phyloP scores from a whole-genome alignment of 805 yeast genomes.

The Ogataea paradorogensis region DNA sequence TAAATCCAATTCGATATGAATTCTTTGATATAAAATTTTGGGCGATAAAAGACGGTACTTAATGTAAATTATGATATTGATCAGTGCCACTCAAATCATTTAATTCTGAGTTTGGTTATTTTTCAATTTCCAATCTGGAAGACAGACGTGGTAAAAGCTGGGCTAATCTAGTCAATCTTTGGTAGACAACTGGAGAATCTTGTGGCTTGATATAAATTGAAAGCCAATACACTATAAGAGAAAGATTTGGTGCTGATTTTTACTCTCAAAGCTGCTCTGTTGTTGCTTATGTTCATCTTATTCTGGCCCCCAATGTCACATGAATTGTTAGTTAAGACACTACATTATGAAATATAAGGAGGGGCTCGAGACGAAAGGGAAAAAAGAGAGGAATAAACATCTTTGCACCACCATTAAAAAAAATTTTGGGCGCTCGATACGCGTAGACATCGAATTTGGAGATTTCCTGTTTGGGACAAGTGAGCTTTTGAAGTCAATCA shows the following conservation, averaged over 20 bases:
- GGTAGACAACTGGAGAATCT: not conserved
- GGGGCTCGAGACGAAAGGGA: too few relatives aligned
- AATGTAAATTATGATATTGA: not conserved
- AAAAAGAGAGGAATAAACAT: not conserved
- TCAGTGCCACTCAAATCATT: not conserved
- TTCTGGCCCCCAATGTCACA: too few relatives aligned
- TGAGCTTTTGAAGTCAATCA: not conserved
- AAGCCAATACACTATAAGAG: too few relatives aligned
- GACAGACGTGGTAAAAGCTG: not conserved
- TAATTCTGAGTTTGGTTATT: conserved; percentile 1
- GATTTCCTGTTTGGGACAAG: conserved; percentile 5
- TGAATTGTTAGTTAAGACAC: too few relatives aligned
- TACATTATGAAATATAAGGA: too few relatives aligned
- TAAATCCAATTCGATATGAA: too few relatives aligned
- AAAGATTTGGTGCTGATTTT: too few relatives aligned
- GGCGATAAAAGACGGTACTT: too few relatives aligned
- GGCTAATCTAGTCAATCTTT: not conserved
- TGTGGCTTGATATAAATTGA: too few relatives aligned
- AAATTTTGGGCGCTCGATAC: not conserved
- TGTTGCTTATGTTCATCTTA: too few relatives aligned
- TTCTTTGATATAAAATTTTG: too few relatives aligned
- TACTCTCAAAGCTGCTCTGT: too few relatives aligned
- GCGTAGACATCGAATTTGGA: conserved; percentile 2
- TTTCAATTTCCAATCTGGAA: conserved; percentile 1
- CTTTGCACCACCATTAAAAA: conserved; percentile 2